Percentiles rank a stretch among this genome's conserved stretches.
Conservation (phyloP, 805 yeast species). For the Suhomyces xylopsoci region DNA sequence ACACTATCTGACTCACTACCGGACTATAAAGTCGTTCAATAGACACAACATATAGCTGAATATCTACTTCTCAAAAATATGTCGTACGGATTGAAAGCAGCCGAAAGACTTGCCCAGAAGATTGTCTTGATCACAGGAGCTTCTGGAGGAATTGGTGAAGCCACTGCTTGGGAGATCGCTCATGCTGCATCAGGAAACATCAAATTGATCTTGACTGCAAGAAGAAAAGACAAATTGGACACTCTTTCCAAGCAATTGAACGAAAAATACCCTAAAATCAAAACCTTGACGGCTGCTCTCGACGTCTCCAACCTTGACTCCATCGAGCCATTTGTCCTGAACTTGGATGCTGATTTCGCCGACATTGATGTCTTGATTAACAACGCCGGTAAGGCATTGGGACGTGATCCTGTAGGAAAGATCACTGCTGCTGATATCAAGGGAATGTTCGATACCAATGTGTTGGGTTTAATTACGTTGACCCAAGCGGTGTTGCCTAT, state of each 20-base stretch:
- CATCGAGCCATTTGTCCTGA: constrained; percentile 47
- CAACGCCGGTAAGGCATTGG: constrained; percentile 78
- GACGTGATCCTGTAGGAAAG: constrained; percentile 71
- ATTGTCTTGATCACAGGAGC: constrained; percentile 92
- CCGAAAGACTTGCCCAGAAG: constrained; percentile 77
- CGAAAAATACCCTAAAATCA: constrained; percentile 45
- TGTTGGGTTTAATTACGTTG: constrained; percentile 75
- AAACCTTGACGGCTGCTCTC: constrained; percentile 57
- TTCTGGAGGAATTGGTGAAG: constrained; percentile 91
- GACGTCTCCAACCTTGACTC: constrained; percentile 42
- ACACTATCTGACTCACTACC: neutral
- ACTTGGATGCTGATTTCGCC: constrained; percentile 57
- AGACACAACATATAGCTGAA: neutral
- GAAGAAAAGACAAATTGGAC: constrained; percentile 64
- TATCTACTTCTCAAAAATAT: constrained; percentile 21
- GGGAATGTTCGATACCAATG: constrained; percentile 83
- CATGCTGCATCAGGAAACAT: constrained; percentile 68
- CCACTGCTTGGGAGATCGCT: constrained; percentile 87
- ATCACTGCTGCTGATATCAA: constrained; percentile 62
- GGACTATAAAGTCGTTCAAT: too few species aligned
- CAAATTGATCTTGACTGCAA: constrained; percentile 72
- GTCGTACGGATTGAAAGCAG: constrained; percentile 73
- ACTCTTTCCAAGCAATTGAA: constrained; percentile 47
- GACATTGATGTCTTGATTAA: constrained; percentile 66
- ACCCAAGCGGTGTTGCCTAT: constrained; percentile 77